A percentile compares a stretch with the other conserved stretches of the same genome.
Conservation (phyloP, 257 asterid genomes). For the Nicotiana sylvestris region DNA sequence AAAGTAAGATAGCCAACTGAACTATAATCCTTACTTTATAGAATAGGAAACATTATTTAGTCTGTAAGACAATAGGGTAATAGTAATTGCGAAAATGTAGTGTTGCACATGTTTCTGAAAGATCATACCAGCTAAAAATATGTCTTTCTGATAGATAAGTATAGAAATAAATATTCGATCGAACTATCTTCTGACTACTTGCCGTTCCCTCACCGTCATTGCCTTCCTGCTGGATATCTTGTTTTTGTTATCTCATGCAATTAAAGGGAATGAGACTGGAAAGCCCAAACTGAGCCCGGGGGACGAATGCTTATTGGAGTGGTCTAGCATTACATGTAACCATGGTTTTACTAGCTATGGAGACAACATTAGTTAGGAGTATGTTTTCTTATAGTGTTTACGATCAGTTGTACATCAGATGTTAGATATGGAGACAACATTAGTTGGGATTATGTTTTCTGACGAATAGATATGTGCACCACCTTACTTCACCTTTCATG, state of each 20-base stretch:
- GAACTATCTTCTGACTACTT: too few species aligned
- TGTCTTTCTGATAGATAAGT: too few species aligned
- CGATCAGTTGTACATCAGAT: not conserved
- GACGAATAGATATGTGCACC: not conserved
- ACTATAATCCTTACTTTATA: not conserved
- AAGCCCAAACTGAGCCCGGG: too few species aligned
- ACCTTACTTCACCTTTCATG: not conserved
- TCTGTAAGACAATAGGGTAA: not conserved
- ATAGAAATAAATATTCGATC: too few species aligned
- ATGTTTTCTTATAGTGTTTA: not conserved
- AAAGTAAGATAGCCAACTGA: not conserved
- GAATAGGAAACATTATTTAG: not conserved
- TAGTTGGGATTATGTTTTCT: not conserved
- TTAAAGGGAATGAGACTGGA: too few species aligned
- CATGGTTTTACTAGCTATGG: not conserved
- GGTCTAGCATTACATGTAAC: not conserved
- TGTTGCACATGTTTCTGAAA: not conserved
- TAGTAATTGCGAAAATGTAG: not conserved
- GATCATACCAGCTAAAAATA: too few species aligned
- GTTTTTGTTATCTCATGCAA: too few species aligned
- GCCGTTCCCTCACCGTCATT: too few species aligned
- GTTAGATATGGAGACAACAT: too few species aligned
- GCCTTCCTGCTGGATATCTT: too few species aligned
- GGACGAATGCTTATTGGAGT: not conserved
- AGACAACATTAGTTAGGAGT: not conserved